Base-by-base conservation (phyloP, 2,329 filamentous ascomycete species). In the Elsinoe arachidis region DNA sequence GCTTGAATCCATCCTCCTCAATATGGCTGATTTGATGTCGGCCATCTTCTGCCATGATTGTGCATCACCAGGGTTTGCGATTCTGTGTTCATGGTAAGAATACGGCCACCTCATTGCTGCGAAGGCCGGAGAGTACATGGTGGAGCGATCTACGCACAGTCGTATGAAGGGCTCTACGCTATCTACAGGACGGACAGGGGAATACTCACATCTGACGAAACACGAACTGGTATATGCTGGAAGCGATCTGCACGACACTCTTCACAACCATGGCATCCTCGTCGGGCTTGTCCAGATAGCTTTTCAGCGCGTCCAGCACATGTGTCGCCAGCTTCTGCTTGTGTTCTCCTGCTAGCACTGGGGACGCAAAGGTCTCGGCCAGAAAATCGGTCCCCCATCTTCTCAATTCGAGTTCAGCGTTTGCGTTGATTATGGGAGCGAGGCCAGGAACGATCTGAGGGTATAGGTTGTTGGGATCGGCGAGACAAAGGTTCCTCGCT, bases 301-400 rank as follows among this genome's bases (percentile, higher is more conserved):
- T 70, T 61, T 72, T 73, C 60, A 99, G 73, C 23, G 86, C 88
- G 64, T 90, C 85, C 66, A 99, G 74, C 59, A 95, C 88, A 60
- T 83, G 80, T 59, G 89, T 77, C 63, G 86, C 84, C 74, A 93
- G 78, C 60, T 84, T 84, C 77, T 83, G 89, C 78, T 97, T 99
- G 70, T 88, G 84, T 55, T 85, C 79, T 59, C 82, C 78, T 17
- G 85, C 77, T 65, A 97, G 79, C 19, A 87, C 83, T n/a, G 95
- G 93, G 60, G 89, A 95, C 58, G 93, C 87, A 74, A 99, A 97
- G 2, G 91, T 90, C 76, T 99, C 93, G 58, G 92, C 90, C 43
- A 99, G 78, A 69, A 99, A 99, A 61, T 96, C 91, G 61, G 91
- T 86, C 23, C 92, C 93, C 93, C 93, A 99, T 86, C 91, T 80